phyloP scores from a whole-genome alignment of 306 rosid species.

The Senna tora region DNA sequence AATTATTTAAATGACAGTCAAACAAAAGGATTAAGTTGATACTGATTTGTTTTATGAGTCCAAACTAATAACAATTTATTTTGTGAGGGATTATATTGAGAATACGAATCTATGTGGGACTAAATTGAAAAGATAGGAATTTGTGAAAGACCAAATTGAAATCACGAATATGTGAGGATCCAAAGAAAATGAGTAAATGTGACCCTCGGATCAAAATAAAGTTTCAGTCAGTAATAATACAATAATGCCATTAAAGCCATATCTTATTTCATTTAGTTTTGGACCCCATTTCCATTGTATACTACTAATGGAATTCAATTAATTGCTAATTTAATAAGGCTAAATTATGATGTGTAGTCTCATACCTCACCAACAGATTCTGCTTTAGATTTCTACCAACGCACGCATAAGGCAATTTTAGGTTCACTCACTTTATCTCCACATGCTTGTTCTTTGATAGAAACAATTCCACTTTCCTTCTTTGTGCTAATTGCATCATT shows the following conservation, averaged over 20 bases:
- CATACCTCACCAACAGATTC: neutral
- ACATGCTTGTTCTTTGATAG: neutral
- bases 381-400: slow-evolving; percentile 11
- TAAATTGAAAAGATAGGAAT: too few species aligned
- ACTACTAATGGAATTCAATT: neutral
- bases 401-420: neutral
- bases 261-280: neutral
- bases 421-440: neutral
- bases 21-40: too few species aligned
- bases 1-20: too few species aligned
- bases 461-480: slow-evolving; percentile 1
- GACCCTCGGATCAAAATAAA: too few species aligned
- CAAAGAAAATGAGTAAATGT: too few species aligned
- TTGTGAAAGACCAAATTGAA: too few species aligned
- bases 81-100: too few species aligned
- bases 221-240: too few species aligned
- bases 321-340: slow-evolving; percentile 1
- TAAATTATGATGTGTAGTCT: neutral
- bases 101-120: too few species aligned
- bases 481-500: neutral
- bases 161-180: too few species aligned
- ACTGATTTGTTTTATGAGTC: too few species aligned
- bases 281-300: neutral
- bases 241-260: neutral
- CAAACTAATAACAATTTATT: too few species aligned